Evolutionary conservation across 2,329 filamentous ascomycete genomes (phyloP).

Genomic region (Elsinoe fawcettii): DNA sequence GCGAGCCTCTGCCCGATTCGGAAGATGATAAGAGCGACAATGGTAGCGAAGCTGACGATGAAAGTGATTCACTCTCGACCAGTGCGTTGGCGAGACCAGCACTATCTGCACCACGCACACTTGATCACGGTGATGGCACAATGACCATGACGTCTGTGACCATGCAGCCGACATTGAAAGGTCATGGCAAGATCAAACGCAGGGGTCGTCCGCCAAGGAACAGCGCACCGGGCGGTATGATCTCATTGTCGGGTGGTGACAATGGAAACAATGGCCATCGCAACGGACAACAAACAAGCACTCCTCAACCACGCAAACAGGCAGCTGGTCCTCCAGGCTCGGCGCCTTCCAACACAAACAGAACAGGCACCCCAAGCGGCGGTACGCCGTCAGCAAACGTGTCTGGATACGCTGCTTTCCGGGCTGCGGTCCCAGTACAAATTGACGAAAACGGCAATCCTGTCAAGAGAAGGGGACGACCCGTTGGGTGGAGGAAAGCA

Average conservation of each 20-base stretch:
- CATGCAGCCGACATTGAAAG: background rate
- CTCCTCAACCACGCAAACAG: background rate
- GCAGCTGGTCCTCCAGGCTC: conserved; percentile 7
- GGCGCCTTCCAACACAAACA: background rate
- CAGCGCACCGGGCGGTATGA: conserved; percentile 22
- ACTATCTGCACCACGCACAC: background rate
- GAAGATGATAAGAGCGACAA: conserved; percentile 30
- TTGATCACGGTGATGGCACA: background rate
- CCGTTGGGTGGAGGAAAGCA: conserved; percentile 43
- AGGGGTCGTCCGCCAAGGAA: conserved; percentile 31
- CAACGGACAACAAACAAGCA: background rate
- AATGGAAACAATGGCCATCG: background rate
- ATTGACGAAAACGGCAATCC: conserved; percentile 27
- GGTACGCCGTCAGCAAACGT: conserved; percentile 16
- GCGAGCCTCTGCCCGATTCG: conserved; percentile 32
- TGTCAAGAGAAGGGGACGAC: conserved; percentile 40
- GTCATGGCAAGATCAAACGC: conserved; percentile 14
- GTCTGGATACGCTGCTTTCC: conserved; percentile 39
- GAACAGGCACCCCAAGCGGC: background rate
- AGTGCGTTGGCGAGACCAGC: conserved; percentile 4
- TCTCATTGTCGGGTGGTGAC: conserved; percentile 10
- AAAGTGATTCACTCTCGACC: conserved; percentile 20
- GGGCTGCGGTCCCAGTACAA: conserved; percentile 22
- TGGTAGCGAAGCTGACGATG: conserved; percentile 31
- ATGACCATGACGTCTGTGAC: background rate